Conservation (phyloP, 371 early-diverging fungal genomes). For the Mucor sp. region DNA sequence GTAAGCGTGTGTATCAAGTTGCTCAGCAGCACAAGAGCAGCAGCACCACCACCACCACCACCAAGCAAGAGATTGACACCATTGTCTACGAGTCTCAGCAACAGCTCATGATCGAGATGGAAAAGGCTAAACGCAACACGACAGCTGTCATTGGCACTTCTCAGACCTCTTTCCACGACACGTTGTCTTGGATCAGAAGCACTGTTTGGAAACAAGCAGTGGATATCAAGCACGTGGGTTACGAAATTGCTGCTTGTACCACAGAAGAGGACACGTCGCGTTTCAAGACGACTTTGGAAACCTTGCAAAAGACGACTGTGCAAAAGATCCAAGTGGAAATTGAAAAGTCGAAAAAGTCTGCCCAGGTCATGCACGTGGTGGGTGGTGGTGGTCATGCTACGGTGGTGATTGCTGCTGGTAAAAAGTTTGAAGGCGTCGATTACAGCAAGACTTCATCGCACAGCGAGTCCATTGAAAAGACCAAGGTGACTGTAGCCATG, state of each 20-base stretch:
- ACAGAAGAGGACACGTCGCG: neutral
- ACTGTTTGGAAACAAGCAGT: slow-evolving; percentile 26
- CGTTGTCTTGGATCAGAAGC: slow-evolving; percentile 25
- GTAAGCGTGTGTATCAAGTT: slow-evolving; percentile 23
- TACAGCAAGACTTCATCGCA: slow-evolving; percentile 20
- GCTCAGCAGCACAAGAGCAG: slow-evolving; percentile 24
- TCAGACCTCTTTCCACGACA: slow-evolving; percentile 32
- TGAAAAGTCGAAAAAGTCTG: slow-evolving; percentile 20
- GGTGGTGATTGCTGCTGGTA: slow-evolving; percentile 21
- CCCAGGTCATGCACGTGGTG: slow-evolving; percentile 14
- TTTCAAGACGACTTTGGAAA: slow-evolving; percentile 11
- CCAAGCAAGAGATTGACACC: slow-evolving; percentile 26
- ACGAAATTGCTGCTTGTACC: slow-evolving; percentile 14
- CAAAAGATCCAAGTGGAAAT: slow-evolving; percentile 10
- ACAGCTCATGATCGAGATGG: slow-evolving; percentile 25
- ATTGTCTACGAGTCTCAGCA: slow-evolving; percentile 30
- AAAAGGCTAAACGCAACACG: slow-evolving; percentile 29
- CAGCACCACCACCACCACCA: slow-evolving; percentile 8
- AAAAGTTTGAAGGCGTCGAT: slow-evolving; percentile 30
- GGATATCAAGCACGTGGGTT: slow-evolving; percentile 26
- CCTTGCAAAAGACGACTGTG: slow-evolving; percentile 15
- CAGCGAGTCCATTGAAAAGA: slow-evolving; percentile 21
- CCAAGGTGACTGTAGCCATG: slow-evolving; percentile 26
- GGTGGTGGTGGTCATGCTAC: slow-evolving; percentile 9
- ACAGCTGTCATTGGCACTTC: slow-evolving; percentile 26